Evolutionary conservation across 768 basidiomycete species (phyloP).

Genomic region (Termitomyces sp.): DNA sequence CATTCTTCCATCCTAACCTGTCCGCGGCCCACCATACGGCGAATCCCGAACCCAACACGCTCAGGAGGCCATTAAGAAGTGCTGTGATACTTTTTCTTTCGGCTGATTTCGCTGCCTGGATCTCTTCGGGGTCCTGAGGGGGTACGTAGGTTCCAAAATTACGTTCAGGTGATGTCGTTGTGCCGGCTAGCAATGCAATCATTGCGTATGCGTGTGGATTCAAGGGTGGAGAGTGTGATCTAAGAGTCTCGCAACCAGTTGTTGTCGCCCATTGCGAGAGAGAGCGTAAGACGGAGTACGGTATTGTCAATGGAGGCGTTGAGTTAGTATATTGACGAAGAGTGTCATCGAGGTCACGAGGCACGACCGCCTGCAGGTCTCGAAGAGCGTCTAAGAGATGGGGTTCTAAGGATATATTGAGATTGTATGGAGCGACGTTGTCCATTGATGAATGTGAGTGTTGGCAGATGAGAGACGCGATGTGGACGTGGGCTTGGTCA

Average conservation of each 20-base stretch:
- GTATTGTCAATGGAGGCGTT: slow-evolving; percentile 42
- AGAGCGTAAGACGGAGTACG: slow-evolving; percentile 52
- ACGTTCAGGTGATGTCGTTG: slow-evolving; percentile 72
- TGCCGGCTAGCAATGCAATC: slow-evolving; percentile 72
- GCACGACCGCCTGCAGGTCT: slow-evolving; percentile 41
- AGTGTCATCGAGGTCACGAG: slow-evolving; percentile 35
- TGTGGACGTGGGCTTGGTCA: not conserved
- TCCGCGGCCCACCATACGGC: slow-evolving; percentile 74
- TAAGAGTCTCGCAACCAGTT: slow-evolving; percentile 34
- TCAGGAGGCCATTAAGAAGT: slow-evolving; percentile 67
- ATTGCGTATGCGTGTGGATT: slow-evolving; percentile 57
- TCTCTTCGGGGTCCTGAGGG: slow-evolving; percentile 41
- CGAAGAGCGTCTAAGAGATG: slow-evolving; percentile 51
- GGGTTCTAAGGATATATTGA: slow-evolving; percentile 65
- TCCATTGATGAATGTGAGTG: slow-evolving; percentile 17
- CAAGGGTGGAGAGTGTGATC: slow-evolving; percentile 36
- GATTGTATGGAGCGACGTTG: slow-evolving; percentile 19
- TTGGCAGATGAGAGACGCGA: slow-evolving; percentile 1
- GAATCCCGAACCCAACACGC: slow-evolving; percentile 58
- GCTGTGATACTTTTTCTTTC: slow-evolving; percentile 67
- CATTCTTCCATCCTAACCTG: slow-evolving; percentile 56
- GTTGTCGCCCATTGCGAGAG: slow-evolving; percentile 71
- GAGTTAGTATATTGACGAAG: slow-evolving; percentile 35
- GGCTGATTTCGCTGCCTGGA: slow-evolving; percentile 38
- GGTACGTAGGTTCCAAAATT: slow-evolving; percentile 52